Evolutionary conservation across 1,284 basidiomycete genomes (phyloP).

Genomic region (Mycena citricolor): DNA sequence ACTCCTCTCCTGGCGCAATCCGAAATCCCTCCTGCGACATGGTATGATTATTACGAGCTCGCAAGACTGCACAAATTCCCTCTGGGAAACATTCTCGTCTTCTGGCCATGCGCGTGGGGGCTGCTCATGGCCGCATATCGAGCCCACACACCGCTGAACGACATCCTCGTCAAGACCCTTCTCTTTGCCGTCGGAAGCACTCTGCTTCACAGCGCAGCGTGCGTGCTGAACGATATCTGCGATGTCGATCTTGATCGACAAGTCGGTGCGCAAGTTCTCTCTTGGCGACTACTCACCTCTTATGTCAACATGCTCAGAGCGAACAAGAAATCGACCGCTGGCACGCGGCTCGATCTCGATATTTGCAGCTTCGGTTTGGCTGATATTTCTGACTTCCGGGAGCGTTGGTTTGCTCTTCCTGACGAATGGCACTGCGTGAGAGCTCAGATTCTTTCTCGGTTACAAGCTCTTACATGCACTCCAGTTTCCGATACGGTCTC

Average conservation of each 20-base stretch:
- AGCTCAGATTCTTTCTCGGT: not conserved
- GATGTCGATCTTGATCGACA: constrained; percentile 38
- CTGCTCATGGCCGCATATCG: constrained; percentile 23
- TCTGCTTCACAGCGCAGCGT: constrained; percentile 24
- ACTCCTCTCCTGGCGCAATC: too few species aligned
- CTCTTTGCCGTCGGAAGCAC: constrained; percentile 10
- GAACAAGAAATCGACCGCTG: constrained; percentile 49
- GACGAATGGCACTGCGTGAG: constrained; percentile 9
- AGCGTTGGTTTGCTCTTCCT: not conserved
- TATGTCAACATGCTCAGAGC: constrained; percentile 40
- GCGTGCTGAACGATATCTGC: constrained; percentile 39
- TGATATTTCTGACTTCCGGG: constrained; percentile 7
- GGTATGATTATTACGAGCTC: not conserved
- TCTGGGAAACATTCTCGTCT: not conserved
- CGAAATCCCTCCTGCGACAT: too few species aligned
- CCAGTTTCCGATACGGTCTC: constrained; percentile 36
- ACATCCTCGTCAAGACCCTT: constrained; percentile 7
- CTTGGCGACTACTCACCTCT: not conserved
- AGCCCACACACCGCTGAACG: not conserved
- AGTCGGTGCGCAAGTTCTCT: constrained; percentile 27
- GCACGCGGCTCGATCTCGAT: constrained; percentile 34
- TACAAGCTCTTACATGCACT: constrained; percentile 21
- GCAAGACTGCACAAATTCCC: not conserved
- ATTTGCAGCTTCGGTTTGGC: constrained; percentile 6
- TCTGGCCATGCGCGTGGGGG: constrained; percentile 24